Conservation (phyloP, 1,139 yeast genomes). For the Pichia cactophila region DNA sequence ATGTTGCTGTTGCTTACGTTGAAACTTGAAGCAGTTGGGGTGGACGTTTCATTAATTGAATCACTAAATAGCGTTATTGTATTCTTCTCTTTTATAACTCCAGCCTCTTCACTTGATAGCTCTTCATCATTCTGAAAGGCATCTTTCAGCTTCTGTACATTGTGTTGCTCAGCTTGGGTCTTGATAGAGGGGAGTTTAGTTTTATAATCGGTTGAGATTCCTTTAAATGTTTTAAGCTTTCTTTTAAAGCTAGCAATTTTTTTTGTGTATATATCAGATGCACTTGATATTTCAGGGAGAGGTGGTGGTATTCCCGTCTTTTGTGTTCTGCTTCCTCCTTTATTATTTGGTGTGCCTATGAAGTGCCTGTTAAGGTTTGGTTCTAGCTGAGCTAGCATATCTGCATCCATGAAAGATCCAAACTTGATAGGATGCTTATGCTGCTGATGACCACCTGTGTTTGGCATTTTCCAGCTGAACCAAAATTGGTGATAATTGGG, state of each 20-base stretch:
- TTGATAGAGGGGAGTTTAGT: not conserved
- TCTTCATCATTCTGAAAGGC: not conserved
- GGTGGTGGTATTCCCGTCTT: constrained; percentile 10
- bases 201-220: not conserved
- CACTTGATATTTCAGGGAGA: constrained; percentile 8
- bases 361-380: constrained; percentile 7
- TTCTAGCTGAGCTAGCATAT: constrained; percentile 7
- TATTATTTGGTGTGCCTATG: constrained; percentile 1
- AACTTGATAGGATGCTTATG: not conserved
- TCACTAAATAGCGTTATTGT: not conserved
- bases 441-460: not conserved
- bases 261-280: constrained; percentile 6
- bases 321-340: not conserved
- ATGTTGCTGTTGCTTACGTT: not conserved
- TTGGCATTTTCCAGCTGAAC: not conserved
- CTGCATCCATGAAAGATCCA: constrained; percentile 7
- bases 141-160: not conserved
- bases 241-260: constrained; percentile 13
- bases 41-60: constrained; percentile 4
- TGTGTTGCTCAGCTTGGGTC: not conserved
- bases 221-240: constrained; percentile 10
- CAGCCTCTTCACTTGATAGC: not conserved
- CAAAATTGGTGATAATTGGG: not conserved
- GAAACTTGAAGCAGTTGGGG: constrained; percentile 3
- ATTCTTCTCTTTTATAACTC: not conserved